Evolutionary conservation across 2,329 filamentous ascomycete genomes (phyloP).

Genomic region (Diplodia intermedia): DNA sequence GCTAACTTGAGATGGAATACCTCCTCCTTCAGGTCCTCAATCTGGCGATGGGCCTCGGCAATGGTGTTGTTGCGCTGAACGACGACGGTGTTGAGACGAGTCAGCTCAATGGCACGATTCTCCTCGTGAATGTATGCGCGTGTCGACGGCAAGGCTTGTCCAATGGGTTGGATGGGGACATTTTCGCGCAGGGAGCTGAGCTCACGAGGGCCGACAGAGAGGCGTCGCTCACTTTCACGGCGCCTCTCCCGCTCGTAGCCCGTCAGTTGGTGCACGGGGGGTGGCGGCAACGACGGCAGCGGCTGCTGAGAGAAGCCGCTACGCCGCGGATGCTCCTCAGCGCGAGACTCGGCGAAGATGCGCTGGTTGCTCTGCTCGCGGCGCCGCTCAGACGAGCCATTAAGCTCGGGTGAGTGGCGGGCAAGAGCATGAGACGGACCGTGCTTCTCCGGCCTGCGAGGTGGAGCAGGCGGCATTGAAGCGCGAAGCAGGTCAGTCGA

Average conservation of each 20-base stretch:
- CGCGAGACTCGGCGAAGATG: no score
- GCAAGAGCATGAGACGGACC: background rate
- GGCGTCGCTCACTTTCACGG: slow-evolving; percentile 2
- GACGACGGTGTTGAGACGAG: slow-evolving; percentile 8
- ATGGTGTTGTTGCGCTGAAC: slow-evolving; percentile 19
- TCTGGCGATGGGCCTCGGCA: background rate
- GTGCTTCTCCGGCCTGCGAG: background rate
- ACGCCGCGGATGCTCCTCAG: background rate
- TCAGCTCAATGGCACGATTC: slow-evolving; percentile 6
- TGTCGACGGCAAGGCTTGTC: background rate
- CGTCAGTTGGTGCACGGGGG: background rate
- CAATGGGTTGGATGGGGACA: background rate
- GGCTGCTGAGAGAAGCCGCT: background rate
- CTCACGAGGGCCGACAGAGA: background rate
- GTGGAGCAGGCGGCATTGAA: background rate
- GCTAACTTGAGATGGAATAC: background rate
- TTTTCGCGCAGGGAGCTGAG: background rate
- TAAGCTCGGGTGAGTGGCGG: background rate
- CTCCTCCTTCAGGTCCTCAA: background rate
- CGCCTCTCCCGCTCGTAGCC: background rate
- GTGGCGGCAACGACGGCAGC: background rate
- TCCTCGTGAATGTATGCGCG: background rate
- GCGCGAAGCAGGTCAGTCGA: background rate
- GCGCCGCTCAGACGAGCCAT: background rate
- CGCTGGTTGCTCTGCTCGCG: background rate